phyloP scores from a whole-genome alignment of 805 yeast genomes.

The Zygosaccharomyces pseudorouxii region DNA sequence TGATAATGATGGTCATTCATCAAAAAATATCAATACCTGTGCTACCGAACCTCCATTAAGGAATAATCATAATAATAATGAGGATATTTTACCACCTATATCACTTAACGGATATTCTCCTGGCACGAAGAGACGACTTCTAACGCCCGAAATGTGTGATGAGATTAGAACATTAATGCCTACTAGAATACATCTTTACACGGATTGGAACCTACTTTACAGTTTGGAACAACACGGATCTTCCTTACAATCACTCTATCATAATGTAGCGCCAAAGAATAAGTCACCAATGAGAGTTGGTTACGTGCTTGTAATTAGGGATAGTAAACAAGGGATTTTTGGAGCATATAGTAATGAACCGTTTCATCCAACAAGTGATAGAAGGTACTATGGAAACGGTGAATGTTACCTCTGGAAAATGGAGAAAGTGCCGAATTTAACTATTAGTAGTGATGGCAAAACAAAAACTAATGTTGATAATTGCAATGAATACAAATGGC shows the following conservation, averaged over 20 bases:
- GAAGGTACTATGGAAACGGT: constrained; percentile 85
- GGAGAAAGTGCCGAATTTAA: constrained; percentile 41
- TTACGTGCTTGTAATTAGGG: constrained; percentile 68
- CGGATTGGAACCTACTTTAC: constrained; percentile 72
- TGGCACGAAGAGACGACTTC: constrained; percentile 52
- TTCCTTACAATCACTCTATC: constrained; percentile 73
- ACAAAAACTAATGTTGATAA: constrained; percentile 13
- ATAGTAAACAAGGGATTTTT: constrained; percentile 56
- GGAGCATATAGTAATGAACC: constrained; percentile 78
- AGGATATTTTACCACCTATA: constrained; percentile 51
- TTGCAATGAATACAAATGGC: constrained; percentile 25
- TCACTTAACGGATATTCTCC: constrained; percentile 55
- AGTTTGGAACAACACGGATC: constrained; percentile 93
- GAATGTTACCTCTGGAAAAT: constrained; percentile 90
- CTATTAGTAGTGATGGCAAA: constrained; percentile 8
- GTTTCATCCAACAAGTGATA: constrained; percentile 64
- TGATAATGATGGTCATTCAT: neutral
- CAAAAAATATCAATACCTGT: neutral
- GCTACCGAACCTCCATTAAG: neutral
- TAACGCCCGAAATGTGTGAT: constrained; percentile 62
- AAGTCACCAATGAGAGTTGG: constrained; percentile 51
- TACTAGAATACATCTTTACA: constrained; percentile 68
- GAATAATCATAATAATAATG: constrained; percentile 10
- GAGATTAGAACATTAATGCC: constrained; percentile 74
- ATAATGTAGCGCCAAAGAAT: constrained; percentile 44